Conservation (phyloP, 164 flowering plant species). For the Vitis rotundifolia region DNA sequence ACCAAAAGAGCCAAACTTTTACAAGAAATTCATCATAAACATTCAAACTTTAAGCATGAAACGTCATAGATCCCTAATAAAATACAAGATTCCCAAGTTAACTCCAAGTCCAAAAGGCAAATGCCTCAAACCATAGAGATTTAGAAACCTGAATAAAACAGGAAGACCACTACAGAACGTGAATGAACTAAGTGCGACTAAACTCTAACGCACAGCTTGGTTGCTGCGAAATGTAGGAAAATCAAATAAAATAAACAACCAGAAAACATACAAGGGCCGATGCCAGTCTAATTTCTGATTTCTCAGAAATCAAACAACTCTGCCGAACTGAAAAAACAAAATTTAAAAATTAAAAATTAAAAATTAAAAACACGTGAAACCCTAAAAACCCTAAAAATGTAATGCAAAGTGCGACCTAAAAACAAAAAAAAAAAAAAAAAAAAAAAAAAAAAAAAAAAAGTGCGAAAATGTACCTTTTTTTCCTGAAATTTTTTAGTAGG, state of each 20-base stretch:
- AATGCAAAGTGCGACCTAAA: neutral
- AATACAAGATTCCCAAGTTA: neutral
- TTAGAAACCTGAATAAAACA: too few species aligned
- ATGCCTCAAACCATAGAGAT: too few species aligned
- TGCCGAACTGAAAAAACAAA: neutral
- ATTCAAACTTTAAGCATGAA: neutral
- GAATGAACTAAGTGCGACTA: too few species aligned
- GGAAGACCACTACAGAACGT: too few species aligned
- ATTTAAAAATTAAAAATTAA: neutral
- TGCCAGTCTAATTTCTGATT: too few species aligned
- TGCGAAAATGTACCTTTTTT: neutral
- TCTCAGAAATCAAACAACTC: too few species aligned
- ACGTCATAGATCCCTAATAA: conserved; percentile 1
- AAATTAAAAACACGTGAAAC: neutral
- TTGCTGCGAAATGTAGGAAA: neutral
- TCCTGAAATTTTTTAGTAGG: neutral
- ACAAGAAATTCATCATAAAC: neutral
- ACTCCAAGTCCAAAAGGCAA: too few species aligned
- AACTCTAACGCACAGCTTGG: too few species aligned
- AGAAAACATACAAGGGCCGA: too few species aligned
- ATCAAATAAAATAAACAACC: neutral
- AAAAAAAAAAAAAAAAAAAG: neutral
- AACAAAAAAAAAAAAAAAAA: neutral
- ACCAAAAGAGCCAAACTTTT: neutral
- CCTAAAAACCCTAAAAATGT: conserved; percentile 9